Conservation (phyloP, 306 rosid species). For the Dalbergia cochinchinensis region DNA sequence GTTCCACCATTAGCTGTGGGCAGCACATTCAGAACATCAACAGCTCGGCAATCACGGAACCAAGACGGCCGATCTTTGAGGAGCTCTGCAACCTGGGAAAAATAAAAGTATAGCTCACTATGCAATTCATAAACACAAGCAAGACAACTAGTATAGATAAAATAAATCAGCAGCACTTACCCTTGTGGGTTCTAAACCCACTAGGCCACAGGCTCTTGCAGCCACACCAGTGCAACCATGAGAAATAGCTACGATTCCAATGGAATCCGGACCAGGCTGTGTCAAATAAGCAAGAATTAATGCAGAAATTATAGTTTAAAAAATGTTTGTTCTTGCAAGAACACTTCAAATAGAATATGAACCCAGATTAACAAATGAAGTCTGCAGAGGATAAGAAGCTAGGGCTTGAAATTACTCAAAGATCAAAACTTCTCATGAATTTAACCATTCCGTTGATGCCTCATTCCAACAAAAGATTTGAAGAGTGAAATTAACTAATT, state of each 20-base stretch:
- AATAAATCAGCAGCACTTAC: slow-evolving; percentile 56
- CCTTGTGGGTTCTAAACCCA: slow-evolving; percentile 99
- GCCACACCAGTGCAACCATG: slow-evolving; percentile 99
- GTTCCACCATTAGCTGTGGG: slow-evolving; percentile 99
- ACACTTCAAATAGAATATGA: slow-evolving; percentile 10
- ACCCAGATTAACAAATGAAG: slow-evolving; percentile 8
- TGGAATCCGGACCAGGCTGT: slow-evolving; percentile 99
- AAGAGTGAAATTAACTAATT: slow-evolving; percentile 23
- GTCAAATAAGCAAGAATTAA: slow-evolving; percentile 38
- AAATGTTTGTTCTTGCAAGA: neutral
- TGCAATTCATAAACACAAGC: slow-evolving; percentile 28
- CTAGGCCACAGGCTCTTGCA: slow-evolving; percentile 99
- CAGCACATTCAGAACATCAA: slow-evolving; percentile 92
- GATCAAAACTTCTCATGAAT: neutral
- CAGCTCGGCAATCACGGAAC: slow-evolving; percentile 99
- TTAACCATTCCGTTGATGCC: neutral
- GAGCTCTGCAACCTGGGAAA: slow-evolving; percentile 88
- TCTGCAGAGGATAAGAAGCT: neutral
- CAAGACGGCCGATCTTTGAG: slow-evolving; percentile 97
- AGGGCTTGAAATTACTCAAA: neutral
- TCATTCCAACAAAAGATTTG: neutral
- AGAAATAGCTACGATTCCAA: slow-evolving; percentile 99
- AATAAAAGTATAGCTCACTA: slow-evolving; percentile 35
- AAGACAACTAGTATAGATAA: neutral
- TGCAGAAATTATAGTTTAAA: neutral